phyloP scores from a whole-genome alignment of 139 green algal genomes.

The Closterium sp. region DNA sequence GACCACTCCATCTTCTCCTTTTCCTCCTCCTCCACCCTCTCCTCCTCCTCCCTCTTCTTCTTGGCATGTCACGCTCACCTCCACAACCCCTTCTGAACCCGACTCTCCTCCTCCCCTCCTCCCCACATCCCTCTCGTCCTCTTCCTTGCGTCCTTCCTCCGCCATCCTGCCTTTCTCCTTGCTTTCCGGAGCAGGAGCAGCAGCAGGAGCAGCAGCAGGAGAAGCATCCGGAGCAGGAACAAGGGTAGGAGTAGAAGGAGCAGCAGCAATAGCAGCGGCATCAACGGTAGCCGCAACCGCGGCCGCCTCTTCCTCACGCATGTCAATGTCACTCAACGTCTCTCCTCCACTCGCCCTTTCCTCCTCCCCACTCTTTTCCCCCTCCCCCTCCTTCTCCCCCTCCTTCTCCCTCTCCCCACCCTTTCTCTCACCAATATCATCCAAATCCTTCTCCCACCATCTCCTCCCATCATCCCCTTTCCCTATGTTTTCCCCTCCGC shows the following conservation, averaged over 20 bases:
- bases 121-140: background rate
- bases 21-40: background rate
- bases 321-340: background rate
- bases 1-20: background rate
- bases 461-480: background rate
- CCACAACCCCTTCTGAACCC: background rate
- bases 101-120: background rate
- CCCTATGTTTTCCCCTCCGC: background rate
- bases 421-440: background rate
- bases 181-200: background rate
- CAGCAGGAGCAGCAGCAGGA: background rate
- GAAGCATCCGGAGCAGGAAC: background rate
- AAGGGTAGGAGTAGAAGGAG: background rate
- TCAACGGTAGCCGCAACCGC: background rate
- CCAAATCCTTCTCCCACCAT: background rate
- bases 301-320: background rate
- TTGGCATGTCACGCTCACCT: background rate
- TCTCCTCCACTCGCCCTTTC: background rate
- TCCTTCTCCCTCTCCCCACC: background rate
- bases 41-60: background rate
- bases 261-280: background rate
- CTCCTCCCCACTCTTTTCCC: background rate
- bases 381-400: background rate
- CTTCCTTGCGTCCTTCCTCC: background rate
- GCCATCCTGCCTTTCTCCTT: background rate